These are phyloP conservation scores for Toxoplasma gondii DNA, from an alignment of 169 alveolate species.

Conservation along the genomic window DNA sequence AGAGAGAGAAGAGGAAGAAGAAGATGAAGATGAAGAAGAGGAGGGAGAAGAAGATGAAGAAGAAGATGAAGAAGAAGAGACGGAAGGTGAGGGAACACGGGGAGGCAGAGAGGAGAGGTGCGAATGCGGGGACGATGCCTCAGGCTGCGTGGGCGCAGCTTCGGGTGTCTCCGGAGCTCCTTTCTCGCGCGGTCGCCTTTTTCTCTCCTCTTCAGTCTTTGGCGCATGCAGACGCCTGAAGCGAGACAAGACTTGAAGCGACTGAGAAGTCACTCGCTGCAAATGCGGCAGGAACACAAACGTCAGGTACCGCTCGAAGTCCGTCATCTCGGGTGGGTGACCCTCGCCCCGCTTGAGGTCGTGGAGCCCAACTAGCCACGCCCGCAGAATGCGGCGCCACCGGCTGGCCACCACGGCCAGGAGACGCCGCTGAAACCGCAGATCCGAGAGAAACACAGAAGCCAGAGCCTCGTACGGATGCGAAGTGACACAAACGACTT, in stretches of 20 bases:
- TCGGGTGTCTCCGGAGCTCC: not conserved
- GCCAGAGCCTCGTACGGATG: not conserved
- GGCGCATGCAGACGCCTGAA: not conserved
- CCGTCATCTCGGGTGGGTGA: not conserved
- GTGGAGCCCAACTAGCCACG: not conserved
- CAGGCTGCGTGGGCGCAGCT: not conserved
- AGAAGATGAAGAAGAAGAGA: no score
- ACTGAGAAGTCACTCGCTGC: not conserved
- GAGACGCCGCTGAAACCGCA: not conserved
- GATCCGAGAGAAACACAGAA: not conserved
- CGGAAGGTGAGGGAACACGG: no score
- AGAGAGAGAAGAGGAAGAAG: not conserved
- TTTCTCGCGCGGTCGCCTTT: not conserved
- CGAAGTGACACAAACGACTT: not conserved
- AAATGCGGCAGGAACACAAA: not conserved
- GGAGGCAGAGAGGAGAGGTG: no score
- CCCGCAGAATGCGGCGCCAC: not conserved
- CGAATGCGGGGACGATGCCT: no score
- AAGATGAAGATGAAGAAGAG: not conserved
- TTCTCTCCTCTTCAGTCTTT: not conserved
- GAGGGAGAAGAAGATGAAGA: no score
- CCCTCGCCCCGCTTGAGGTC: constrained; percentile 13
- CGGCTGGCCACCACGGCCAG: not conserved
- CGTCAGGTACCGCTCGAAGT: not conserved
- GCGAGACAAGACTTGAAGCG: not conserved